Evolutionary conservation across 192 early-diverging fungal genomes (phyloP).

Genomic region (Rhizoclosmatium globosum): DNA sequence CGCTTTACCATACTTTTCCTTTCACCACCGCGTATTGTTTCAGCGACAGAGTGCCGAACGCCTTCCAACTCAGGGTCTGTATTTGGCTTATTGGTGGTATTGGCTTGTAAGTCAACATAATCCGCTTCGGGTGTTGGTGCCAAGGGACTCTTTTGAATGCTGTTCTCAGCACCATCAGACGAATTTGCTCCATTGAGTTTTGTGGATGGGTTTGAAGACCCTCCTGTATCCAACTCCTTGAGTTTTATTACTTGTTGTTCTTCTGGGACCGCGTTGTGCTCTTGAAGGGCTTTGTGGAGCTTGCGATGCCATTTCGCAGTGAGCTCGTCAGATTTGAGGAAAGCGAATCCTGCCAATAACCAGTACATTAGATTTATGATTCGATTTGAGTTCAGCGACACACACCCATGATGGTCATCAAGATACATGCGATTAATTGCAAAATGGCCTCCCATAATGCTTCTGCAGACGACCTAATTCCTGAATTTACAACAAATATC

Average conservation of each 20-base stretch:
- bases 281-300: constrained; percentile 58
- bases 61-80: neutral
- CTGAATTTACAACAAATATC: neutral
- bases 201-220: neutral
- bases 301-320: constrained; percentile 82
- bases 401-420: constrained; percentile 81
- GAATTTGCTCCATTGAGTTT: neutral
- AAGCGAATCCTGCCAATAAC: neutral
- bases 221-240: neutral
- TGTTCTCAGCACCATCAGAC: neutral
- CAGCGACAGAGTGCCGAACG: neutral
- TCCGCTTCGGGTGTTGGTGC: neutral
- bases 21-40: no score
- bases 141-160: no score
- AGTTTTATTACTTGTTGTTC: neutral
- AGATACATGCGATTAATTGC: constrained; percentile 73
- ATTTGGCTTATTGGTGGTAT: neutral
- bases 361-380: no score
- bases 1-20: neutral
- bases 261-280: neutral
- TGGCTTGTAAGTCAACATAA: neutral
- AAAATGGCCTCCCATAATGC: constrained; percentile 87
- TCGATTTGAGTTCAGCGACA: constrained; percentile 69
- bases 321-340: constrained; percentile 67
- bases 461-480: constrained; percentile 52